Evolutionary conservation across 2,329 filamentous ascomycete species (phyloP), one percentile per base, ranked within the genome.

Genomic region (Stemphylium lycopersici): DNA sequence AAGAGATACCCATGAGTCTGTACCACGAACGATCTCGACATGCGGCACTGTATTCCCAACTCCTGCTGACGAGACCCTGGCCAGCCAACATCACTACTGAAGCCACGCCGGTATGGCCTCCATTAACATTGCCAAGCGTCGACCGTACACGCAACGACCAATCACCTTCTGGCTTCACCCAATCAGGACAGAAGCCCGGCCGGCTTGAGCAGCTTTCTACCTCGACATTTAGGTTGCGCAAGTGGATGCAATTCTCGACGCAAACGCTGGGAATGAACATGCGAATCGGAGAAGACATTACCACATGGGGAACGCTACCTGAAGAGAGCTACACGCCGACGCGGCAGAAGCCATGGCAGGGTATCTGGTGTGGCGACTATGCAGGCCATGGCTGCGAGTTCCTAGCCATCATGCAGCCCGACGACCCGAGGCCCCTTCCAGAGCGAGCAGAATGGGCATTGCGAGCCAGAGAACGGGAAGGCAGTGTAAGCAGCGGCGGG

Each of bases 331-430:
- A 96, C 71, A 95, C 87, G 0, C 91, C 93, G 0, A 96, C 92
- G 0, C 72, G 78, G 8, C 81, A 87, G 49, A 93, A 92, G 70
- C 93, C 92, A 0, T 97, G 88, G 80, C 87, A 91, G 59, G 93
- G 93, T 0, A 91, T 99, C 26, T 98, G 91, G 90, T 89, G 92
- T 13, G 93, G 93, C 0, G 93, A 97, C 71, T 97, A 96, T 68
- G 89, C 87, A 22, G 87, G 85, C 0, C 93, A 98, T 66, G 92
- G 93, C 0, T 93, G 89, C 72, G 93, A 98, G 73, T 96, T 97
- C 51, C 70, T 98, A 4, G 79, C 96, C 11, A 79, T 98, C 40
- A 80, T 91, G 63, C 95, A 99, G 68, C 86, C 87, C 0, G 87
- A 89, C 45, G 72, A 80, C 34, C 69, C 71, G 0, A 62, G 66